Evolutionary conservation across 495 filamentous ascomycete species (phyloP).

Genomic region (Aeminium ludgeri): DNA sequence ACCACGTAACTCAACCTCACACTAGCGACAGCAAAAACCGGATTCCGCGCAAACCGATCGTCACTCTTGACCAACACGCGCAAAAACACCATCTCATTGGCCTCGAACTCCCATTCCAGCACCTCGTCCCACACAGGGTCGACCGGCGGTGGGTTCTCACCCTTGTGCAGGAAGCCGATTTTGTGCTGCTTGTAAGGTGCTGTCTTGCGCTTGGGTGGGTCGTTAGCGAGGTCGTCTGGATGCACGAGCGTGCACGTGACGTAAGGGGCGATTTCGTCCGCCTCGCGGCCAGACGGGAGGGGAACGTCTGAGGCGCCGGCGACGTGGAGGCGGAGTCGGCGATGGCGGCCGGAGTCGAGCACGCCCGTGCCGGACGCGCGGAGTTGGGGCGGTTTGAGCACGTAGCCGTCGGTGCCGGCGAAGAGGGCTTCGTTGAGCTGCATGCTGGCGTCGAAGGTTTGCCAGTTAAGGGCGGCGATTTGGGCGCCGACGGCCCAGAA

Average conservation of each 20-base stretch:
- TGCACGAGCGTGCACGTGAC: conserved; percentile 37
- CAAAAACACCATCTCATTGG: conserved; percentile 36
- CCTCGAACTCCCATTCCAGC: conserved; percentile 38
- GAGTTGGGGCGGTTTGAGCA: conserved; percentile 35
- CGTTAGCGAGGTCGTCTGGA: conserved; percentile 24
- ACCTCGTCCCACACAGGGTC: conserved; percentile 37
- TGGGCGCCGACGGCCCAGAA: conserved; percentile 40
- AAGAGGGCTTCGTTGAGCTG: conserved; percentile 42
- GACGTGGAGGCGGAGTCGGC: conserved; percentile 29
- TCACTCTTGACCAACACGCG: conserved; percentile 38
- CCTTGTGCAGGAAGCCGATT: conserved; percentile 26
- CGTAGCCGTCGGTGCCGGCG: conserved; percentile 35
- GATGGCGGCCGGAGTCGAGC: conserved; percentile 19
- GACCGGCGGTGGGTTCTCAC: conserved; percentile 28
- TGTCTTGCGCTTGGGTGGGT: conserved; percentile 35
- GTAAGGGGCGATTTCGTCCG: conserved; percentile 31
- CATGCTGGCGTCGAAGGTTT: conserved; percentile 35
- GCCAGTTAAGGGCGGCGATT: conserved; percentile 42
- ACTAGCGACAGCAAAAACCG: conserved; percentile 30
- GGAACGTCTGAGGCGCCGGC: conserved; percentile 36
- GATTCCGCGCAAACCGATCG: conserved; percentile 33
- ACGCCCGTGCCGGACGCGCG: conserved; percentile 30
- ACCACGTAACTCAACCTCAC: conserved; percentile 33
- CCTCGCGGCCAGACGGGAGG: conserved; percentile 23
- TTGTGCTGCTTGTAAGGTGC: conserved; percentile 31